Evolutionary conservation across 345 rosid genomes (phyloP), one percentile per base, ranked within the genome.

Genomic region (Sisymbrium altissimum): DNA sequence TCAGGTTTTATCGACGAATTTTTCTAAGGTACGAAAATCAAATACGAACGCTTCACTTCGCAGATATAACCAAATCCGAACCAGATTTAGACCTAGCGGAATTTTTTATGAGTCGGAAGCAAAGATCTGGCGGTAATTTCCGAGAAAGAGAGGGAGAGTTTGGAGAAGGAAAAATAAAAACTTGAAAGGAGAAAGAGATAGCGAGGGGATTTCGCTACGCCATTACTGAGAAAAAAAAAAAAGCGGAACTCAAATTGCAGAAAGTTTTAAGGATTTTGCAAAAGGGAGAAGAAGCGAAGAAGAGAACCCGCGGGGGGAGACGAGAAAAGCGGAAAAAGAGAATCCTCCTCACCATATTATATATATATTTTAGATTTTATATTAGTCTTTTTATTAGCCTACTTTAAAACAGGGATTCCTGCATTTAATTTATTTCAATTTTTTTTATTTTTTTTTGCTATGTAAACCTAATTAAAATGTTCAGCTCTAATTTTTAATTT

Each of bases 1-100:
- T 43, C n/a, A 32, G n/a, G 58, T 35, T 73, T 41, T 33, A 0
- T 73, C 71, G 77, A 64, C 71, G 29, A 72, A n/a, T 63, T 53
- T 39, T 32, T 32, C 0, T 32, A 0, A 0, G 8, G 33, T 12
- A 2, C 4, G 0, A 19, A 49, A 49, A 19, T 1, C 29, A 18
- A 32, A 21, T 6, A 38, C 3, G 12, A 59, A 21, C n/a, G n/a
- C n/a, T n/a, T n/a, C n/a, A n/a, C n/a, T n/a, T n/a, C n/a, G n/a
- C 18, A 7, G 46, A 59, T 19, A 38, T 19, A 36, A 18, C n/a
- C 29, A 58, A 35, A 35, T 18, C 15, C 3, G 30, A 36, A 58
- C 45, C 32, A 11, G 46, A 59, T 36, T 59, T 38, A 17, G 19
- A 49, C 6, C 54, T 49, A 9, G 2, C 11, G 25, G 53, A 6